Percentiles rank a stretch among this genome's conserved stretches.
Conservation (phyloP, 78 protist species). For the Dictyostelium brefeldianum region DNA sequence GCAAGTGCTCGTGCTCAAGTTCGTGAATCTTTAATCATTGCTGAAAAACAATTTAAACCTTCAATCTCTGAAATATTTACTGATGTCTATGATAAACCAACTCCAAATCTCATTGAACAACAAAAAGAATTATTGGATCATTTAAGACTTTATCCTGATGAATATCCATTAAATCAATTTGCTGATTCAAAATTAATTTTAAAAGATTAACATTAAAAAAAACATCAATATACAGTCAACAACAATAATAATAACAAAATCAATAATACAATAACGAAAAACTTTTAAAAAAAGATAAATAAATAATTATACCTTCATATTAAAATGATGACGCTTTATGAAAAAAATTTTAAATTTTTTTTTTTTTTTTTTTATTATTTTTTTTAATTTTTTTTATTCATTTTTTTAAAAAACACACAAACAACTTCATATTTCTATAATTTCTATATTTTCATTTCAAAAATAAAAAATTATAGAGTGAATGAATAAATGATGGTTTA, state of each 20-base stretch:
- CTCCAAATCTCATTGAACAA: constrained; percentile 82
- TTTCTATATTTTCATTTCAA: too few species aligned
- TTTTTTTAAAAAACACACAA: too few species aligned
- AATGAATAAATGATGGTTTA: neutral
- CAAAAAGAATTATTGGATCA: constrained; percentile 73
- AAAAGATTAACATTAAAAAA: neutral
- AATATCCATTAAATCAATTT: constrained; percentile 83
- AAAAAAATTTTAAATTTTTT: too few species aligned
- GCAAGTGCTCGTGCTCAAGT: constrained; percentile 41
- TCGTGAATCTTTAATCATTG: constrained; percentile 38
- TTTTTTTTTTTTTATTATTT: too few species aligned
- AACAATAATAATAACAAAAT: neutral
- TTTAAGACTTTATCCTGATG: constrained; percentile 79
- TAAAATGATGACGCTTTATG: neutral
- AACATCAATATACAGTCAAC: neutral
- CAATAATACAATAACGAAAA: neutral
- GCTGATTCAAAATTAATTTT: constrained; percentile 2
- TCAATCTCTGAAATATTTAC: constrained; percentile 80
- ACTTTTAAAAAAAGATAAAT: neutral
- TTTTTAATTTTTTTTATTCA: too few species aligned
- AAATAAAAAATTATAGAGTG: too few species aligned
- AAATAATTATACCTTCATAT: neutral
- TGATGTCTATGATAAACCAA: constrained; percentile 90
- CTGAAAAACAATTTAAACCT: constrained; percentile 86
- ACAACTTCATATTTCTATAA: too few species aligned